Evolutionary conservation across 495 filamentous ascomycete species (phyloP).

Genomic region (Amphirosellinia nigrospora): DNA sequence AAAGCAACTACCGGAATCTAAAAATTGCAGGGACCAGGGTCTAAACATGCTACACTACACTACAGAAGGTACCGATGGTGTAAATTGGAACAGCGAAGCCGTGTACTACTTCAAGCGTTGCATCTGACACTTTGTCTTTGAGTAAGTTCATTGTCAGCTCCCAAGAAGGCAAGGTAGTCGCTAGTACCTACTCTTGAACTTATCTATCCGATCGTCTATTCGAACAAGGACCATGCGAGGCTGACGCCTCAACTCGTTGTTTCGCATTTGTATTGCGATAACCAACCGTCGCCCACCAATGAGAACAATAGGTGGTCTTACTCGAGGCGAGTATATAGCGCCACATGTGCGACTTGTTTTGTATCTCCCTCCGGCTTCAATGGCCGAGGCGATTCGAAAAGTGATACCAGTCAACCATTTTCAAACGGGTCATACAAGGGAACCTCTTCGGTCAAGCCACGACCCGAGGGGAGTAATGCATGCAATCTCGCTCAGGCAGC

Average conservation of each 20-base stretch:
- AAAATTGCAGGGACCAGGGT: conserved; percentile 10
- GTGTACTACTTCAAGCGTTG: neutral
- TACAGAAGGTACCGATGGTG: neutral
- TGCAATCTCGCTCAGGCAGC: neutral
- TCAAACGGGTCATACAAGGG: conserved; percentile 11
- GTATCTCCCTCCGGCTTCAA: neutral
- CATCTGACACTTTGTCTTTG: neutral
- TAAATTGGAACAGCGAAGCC: neutral
- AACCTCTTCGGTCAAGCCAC: neutral
- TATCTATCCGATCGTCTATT: neutral
- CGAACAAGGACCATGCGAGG: conserved; percentile 2
- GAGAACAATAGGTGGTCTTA: neutral
- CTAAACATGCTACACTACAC: neutral
- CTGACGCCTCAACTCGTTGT: neutral
- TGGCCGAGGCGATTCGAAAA: neutral
- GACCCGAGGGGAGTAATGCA: too few species aligned
- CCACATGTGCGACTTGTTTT: neutral
- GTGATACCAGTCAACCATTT: neutral
- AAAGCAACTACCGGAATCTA: conserved; percentile 19
- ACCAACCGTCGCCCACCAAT: neutral
- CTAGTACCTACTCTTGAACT: neutral
- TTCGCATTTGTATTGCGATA: neutral
- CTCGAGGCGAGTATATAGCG: neutral
- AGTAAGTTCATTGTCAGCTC: neutral
- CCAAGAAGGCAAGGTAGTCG: neutral